Evolutionary conservation across 768 basidiomycete species (phyloP).

Genomic region (Russula sp.): DNA sequence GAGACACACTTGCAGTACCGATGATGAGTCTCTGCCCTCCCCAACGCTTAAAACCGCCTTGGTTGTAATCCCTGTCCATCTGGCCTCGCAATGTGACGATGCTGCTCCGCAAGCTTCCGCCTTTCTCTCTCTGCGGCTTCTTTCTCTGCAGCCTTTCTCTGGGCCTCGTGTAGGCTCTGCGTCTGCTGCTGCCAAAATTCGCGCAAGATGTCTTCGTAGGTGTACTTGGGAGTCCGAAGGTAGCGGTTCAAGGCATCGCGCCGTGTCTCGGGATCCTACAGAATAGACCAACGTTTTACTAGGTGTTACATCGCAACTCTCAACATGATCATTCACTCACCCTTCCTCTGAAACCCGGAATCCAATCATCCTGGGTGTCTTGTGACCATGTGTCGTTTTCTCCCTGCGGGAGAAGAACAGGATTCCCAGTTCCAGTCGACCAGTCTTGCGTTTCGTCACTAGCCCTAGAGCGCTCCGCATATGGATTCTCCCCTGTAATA

Average conservation of each 20-base stretch:
- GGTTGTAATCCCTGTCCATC: slow-evolving; percentile 16
- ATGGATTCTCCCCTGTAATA: not conserved
- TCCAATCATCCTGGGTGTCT: slow-evolving; percentile 12
- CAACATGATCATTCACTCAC: slow-evolving; percentile 4
- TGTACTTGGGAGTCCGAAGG: slow-evolving; percentile 14
- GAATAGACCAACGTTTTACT: not conserved
- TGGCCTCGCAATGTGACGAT: slow-evolving; percentile 2
- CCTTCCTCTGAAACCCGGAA: slow-evolving; percentile 15
- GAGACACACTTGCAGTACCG: not conserved
- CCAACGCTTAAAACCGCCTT: slow-evolving; percentile 1
- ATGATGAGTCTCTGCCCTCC: not conserved
- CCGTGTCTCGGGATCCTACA: slow-evolving; percentile 13
- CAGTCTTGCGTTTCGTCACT: slow-evolving; percentile 5
- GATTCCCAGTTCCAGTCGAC: not conserved
- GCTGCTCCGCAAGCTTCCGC: slow-evolving; percentile 7
- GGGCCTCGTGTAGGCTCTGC: slow-evolving; percentile 2
- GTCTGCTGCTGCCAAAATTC: slow-evolving; percentile 11
- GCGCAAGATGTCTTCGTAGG: slow-evolving; percentile 12
- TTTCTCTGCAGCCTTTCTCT: slow-evolving; percentile 9
- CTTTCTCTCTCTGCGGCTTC: slow-evolving; percentile 12
- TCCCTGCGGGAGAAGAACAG: not conserved
- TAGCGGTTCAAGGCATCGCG: slow-evolving; percentile 10
- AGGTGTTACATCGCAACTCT: not conserved
- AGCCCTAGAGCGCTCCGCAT: not conserved
- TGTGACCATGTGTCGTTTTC: slow-evolving; percentile 4